phyloP scores from a whole-genome alignment of 2,329 filamentous ascomycete species.

The Penicillium expansum region DNA sequence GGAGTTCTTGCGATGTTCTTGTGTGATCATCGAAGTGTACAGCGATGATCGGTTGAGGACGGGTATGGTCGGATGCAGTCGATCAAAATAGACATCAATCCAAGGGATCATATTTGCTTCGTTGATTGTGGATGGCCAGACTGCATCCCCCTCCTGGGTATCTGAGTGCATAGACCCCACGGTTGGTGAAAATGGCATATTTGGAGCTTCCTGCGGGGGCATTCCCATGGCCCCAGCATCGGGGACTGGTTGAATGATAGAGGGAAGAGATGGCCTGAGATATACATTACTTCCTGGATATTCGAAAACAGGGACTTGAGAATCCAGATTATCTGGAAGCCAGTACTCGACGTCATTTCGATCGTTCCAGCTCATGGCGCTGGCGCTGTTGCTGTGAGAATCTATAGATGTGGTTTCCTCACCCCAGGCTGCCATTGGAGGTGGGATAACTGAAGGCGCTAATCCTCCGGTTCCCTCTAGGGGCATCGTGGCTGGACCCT shows the following conservation, averaged over 20 bases:
- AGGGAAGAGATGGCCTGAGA: slow-evolving; percentile 35
- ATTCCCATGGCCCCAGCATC: slow-evolving; percentile 23
- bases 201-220: slow-evolving; percentile 17
- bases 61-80: slow-evolving; percentile 44
- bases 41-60: slow-evolving; percentile 42
- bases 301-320: slow-evolving; percentile 34
- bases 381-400: slow-evolving; percentile 19
- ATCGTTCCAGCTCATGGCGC: slow-evolving; percentile 28
- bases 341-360: slow-evolving; percentile 34
- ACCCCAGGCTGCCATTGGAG: slow-evolving; percentile 24
- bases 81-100: slow-evolving; percentile 47
- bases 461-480: slow-evolving; percentile 22
- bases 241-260: slow-evolving; percentile 29
- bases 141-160: slow-evolving; percentile 24
- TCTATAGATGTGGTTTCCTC: slow-evolving; percentile 23
- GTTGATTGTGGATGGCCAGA: slow-evolving; percentile 41
- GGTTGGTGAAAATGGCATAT: slow-evolving; percentile 21
- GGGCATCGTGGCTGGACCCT: slow-evolving; percentile 20
- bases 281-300: slow-evolving; percentile 38
- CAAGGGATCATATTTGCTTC: slow-evolving; percentile 43
- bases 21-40: slow-evolving; percentile 43
- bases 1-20: slow-evolving; percentile 44
- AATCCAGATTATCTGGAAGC: slow-evolving; percentile 36
- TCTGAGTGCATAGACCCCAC: slow-evolving; percentile 19
- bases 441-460: slow-evolving; percentile 17